Base-by-base conservation (phyloP, 2,329 filamentous ascomycete genomes). In the Diaporthe sp. region DNA sequence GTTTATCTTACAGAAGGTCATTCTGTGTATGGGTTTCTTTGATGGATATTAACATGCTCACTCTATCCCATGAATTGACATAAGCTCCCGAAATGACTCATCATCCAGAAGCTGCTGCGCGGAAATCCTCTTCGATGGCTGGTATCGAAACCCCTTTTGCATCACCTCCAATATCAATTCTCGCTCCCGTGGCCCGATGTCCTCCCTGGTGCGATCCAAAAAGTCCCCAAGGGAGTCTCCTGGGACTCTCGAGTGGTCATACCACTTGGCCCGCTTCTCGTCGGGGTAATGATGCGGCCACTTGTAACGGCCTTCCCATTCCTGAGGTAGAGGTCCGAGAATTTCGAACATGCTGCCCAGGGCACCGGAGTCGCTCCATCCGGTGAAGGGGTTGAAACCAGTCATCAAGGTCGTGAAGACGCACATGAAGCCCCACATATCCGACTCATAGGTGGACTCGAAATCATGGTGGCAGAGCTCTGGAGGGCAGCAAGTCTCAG, bases 51-150 rank as follows among this genome's bases (percentile, higher is more conserved):
- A 9, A 49, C 19, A 37, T 8, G 39, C 42, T 55, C 28, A 49
- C 28, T 60, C 28, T 37, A 71, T 60, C 7, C 68, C 39, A 71
- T 71, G 68, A 4, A 49, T 71, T 8, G 68, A 49, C 53, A 71
- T 34, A 2, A 60, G 39, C 42, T 71, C 53, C 28, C 9, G 53
- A 22, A 71, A 60, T 4, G 53, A 49, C 7, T 49, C 12, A 28
- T 71, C 39, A 46, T 71, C 53, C 39, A 71, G 22, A 37, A 60
- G 53, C 55, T 71, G 53, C 39, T 71, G 68, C 25, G 68, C 68
- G 1, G 39, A 34, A 13, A 49, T 49, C 39, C 53, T 71, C 39
- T 60, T 2, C 39, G 53, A 49, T 25, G 53, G 68, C 39, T 71
- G 9, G 19, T 49, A 71, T 71, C 28, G 37, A 58, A 71, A 49